A percentile compares a stretch with the other conserved stretches of the same genome.
These are phyloP conservation scores for Aureobasidium mangrovei DNA, from an alignment of 2,329 filamentous ascomycete genomes.

Conservation along the genomic window DNA sequence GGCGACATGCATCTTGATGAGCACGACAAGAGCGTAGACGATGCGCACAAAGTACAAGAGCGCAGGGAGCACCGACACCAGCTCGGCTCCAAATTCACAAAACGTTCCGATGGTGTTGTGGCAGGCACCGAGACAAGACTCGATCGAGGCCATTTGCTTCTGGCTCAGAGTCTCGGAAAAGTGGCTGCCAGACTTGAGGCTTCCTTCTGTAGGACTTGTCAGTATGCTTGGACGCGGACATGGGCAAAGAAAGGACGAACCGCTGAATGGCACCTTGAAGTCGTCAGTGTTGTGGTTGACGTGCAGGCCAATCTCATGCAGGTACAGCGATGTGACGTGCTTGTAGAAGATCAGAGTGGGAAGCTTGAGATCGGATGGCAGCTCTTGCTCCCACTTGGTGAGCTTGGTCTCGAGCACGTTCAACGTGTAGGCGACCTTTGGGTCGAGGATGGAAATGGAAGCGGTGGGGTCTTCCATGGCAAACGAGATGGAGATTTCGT, in stretches of 20 bases:
- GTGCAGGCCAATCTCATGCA: slow-evolving; percentile 44
- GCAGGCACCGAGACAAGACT: slow-evolving; percentile 37
- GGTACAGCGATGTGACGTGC: slow-evolving; percentile 40
- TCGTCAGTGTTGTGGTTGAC: slow-evolving; percentile 35
- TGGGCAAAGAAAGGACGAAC: background rate
- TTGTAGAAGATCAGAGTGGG: slow-evolving; percentile 36
- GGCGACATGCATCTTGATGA: slow-evolving; percentile 53
- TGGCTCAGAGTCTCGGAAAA: slow-evolving; percentile 34
- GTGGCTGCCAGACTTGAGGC: slow-evolving; percentile 31
- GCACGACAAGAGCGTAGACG: slow-evolving; percentile 48
- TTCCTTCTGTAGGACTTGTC: slow-evolving; percentile 27
- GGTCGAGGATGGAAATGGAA: slow-evolving; percentile 44
- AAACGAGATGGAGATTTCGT: slow-evolving; percentile 49
- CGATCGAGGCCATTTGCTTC: slow-evolving; percentile 39
- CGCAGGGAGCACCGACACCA: slow-evolving; percentile 36
- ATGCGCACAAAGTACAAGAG: slow-evolving; percentile 42
- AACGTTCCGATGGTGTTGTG: slow-evolving; percentile 42
- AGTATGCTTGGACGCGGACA: slow-evolving; percentile 23
- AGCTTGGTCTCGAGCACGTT: slow-evolving; percentile 48
- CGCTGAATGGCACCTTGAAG: slow-evolving; percentile 31
- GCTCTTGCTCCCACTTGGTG: slow-evolving; percentile 37
- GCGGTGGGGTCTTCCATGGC: slow-evolving; percentile 47
- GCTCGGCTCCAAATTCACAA: slow-evolving; percentile 39
- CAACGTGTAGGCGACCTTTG: slow-evolving; percentile 46
- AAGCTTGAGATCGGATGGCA: slow-evolving; percentile 30